phyloP scores from a whole-genome alignment of 2,329 filamentous ascomycete genomes.

The Plectosphaerella cucumerina region DNA sequence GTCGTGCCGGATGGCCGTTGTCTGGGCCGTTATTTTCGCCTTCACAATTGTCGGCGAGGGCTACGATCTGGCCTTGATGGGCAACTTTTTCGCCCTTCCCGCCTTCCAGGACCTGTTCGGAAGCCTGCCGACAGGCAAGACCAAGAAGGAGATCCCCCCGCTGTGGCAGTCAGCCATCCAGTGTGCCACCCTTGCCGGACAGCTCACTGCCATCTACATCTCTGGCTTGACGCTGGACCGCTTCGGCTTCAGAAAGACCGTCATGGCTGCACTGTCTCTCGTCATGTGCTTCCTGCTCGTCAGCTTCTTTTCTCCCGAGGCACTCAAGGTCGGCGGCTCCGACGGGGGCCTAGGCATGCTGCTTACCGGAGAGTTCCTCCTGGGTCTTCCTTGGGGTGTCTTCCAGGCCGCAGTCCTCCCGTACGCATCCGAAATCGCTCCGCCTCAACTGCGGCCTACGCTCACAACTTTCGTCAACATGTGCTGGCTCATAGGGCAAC shows the following conservation, averaged over 20 bases:
- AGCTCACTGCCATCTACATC: constrained; percentile 5
- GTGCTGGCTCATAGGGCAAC: constrained; percentile 35
- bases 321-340: constrained; percentile 31
- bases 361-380: constrained; percentile 27
- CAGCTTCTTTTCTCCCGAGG: constrained; percentile 6
- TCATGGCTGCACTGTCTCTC: constrained; percentile 2
- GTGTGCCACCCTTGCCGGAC: constrained; percentile 2
- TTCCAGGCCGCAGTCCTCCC: constrained; percentile 29
- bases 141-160: constrained; percentile 29
- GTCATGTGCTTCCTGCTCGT: constrained; percentile 6
- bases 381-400: constrained; percentile 28
- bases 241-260: constrained; percentile 8
- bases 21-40: constrained; percentile 13
- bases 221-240: constrained; percentile 2
- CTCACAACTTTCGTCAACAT: constrained; percentile 33
- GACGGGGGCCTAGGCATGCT: constrained; percentile 21
- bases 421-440: constrained; percentile 30
- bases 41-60: constrained; percentile 14
- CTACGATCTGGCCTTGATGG: constrained; percentile 28
- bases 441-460: constrained; percentile 28
- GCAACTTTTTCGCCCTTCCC: constrained; percentile 26
- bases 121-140: constrained; percentile 8
- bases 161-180: constrained; percentile 33
- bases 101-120: constrained; percentile 24
- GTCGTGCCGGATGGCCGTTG: constrained; percentile 5